Evolutionary conservation across 1,139 yeast genomes (phyloP).

Genomic region (Lodderomyces parapsilosis): DNA sequence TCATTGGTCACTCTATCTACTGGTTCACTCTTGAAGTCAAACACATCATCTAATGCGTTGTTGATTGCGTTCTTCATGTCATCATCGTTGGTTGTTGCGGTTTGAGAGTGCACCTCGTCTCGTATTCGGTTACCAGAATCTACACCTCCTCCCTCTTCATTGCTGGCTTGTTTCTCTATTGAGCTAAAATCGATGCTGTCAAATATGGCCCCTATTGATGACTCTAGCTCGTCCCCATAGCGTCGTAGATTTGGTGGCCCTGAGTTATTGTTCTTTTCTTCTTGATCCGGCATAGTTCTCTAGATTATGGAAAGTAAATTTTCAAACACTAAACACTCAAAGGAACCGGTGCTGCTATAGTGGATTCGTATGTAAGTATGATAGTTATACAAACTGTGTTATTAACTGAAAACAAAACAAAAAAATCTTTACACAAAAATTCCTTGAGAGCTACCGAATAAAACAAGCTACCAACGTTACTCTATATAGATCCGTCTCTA

Average conservation of each 20-base stretch:
- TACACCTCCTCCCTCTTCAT: neutral
- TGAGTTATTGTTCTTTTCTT: no score
- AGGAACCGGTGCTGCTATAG: no score
- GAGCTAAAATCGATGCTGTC: neutral
- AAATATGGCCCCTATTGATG: neutral
- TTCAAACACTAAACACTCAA: no score
- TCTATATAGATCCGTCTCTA: neutral
- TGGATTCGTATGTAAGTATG: neutral
- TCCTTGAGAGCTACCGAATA: neutral
- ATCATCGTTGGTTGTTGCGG: neutral
- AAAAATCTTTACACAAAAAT: neutral
- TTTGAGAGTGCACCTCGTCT: neutral
- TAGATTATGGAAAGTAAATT: no score
- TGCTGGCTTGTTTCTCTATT: neutral
- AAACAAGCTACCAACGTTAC: neutral
- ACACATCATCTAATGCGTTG: neutral
- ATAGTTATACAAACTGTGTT: no score
- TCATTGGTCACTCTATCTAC: neutral
- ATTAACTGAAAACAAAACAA: slow-evolving; percentile 1
- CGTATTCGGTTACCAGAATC: neutral
- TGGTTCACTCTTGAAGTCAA: neutral
- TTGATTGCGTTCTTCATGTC: neutral
- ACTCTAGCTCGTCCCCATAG: neutral
- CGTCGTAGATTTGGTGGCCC: slow-evolving; percentile 2
- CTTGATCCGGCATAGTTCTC: no score